Evolutionary conservation across 495 filamentous ascomycete genomes (phyloP).

Genomic region (Lentithecium fluviatile): DNA sequence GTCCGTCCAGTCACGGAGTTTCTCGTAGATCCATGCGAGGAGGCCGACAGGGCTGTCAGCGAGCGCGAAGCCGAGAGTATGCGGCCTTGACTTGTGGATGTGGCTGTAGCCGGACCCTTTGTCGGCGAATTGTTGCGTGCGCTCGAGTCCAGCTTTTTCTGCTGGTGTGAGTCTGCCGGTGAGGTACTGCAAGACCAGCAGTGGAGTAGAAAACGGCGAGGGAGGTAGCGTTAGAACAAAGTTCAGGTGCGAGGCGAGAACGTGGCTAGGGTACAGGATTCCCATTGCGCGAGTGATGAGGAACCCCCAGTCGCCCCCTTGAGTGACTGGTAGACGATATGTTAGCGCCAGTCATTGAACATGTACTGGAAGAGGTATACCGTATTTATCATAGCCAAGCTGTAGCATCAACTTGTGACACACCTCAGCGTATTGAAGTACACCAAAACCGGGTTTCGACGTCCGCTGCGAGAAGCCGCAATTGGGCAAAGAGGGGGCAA

Average conservation of each 20-base stretch:
- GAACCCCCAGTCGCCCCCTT: constrained; percentile 69
- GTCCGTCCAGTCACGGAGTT: constrained; percentile 53
- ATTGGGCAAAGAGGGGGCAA: constrained; percentile 69
- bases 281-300: constrained; percentile 59
- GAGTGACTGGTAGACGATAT: constrained; percentile 52
- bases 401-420: constrained; percentile 65
- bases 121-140: constrained; percentile 41
- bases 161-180: not conserved
- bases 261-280: constrained; percentile 53
- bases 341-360: not conserved
- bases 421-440: constrained; percentile 60
- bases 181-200: not conserved
- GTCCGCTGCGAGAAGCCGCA: constrained; percentile 63
- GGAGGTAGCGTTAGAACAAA: constrained; percentile 42
- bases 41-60: constrained; percentile 54
- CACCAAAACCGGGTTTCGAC: constrained; percentile 54
- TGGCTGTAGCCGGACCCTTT: constrained; percentile 47
- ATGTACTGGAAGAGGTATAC: constrained; percentile 32
- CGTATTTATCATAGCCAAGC: constrained; percentile 66
- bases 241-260: constrained; percentile 63
- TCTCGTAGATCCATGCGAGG: constrained; percentile 57
- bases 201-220: not conserved
- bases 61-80: constrained; percentile 51
- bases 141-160: constrained; percentile 42
- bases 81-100: constrained; percentile 50